Evolutionary conservation across 2,329 filamentous ascomycete species (phyloP).

Genomic region (Cladophialophora bantiana): DNA sequence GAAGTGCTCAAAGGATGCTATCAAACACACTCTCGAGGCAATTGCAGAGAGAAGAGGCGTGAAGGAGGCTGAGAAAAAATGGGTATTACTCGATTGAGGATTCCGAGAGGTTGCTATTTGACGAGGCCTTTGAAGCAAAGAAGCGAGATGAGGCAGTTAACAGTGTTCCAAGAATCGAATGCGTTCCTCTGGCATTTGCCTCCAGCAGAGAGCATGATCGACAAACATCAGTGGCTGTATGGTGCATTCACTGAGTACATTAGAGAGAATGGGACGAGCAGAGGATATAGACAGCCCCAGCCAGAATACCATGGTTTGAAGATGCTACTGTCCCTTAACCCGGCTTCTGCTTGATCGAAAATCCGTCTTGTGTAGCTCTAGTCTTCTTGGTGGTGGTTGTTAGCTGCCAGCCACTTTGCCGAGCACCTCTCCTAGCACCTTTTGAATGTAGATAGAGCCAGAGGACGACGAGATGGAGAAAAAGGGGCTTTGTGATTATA

Average conservation of each 20-base stretch:
- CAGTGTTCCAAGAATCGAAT: neutral
- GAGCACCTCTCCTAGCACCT: no score
- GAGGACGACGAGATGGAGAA: no score
- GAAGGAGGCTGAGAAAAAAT: slow-evolving; percentile 70
- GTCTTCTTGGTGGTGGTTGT: no score
- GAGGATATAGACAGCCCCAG: no score
- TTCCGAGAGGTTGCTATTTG: neutral
- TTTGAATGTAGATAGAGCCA: no score
- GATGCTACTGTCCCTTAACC: no score
- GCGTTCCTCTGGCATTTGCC: neutral
- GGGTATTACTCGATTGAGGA: slow-evolving; percentile 54
- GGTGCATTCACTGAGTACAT: neutral
- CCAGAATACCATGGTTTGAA: no score
- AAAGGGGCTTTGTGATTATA: no score
- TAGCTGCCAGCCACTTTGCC: no score
- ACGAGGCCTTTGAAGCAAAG: neutral
- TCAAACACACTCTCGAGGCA: slow-evolving; percentile 72
- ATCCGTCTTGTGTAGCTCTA: no score
- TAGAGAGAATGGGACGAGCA: no score
- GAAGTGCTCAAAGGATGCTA: slow-evolving; percentile 71
- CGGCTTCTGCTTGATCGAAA: no score
- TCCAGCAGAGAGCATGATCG: neutral
- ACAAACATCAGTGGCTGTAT: neutral
- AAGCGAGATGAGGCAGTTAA: neutral
- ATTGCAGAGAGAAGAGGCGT: slow-evolving; percentile 69